phyloP scores from a whole-genome alignment of 2,329 filamentous ascomycete species.

The Aspergillus sp. region DNA sequence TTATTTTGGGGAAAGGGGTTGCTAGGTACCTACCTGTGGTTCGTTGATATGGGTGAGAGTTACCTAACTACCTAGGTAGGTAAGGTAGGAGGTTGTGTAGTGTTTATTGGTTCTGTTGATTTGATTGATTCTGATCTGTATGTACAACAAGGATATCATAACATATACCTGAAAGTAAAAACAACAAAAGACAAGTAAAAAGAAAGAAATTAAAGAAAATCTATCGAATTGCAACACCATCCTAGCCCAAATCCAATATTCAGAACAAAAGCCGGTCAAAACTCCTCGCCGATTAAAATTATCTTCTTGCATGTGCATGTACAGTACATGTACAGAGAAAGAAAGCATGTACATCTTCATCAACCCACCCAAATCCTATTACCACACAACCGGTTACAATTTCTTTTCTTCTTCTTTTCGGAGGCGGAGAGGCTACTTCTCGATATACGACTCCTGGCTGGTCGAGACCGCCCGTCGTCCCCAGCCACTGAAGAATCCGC shows the following conservation, averaged over 20 bases:
- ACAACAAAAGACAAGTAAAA: background rate
- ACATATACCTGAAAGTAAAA: conserved; percentile 4
- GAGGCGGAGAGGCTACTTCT: background rate
- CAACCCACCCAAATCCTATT: background rate
- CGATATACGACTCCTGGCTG: conserved; percentile 3
- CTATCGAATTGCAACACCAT: background rate
- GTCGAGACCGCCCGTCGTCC: conserved; percentile 24
- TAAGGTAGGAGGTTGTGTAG: background rate
- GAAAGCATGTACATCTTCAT: background rate
- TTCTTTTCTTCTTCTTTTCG: no score
- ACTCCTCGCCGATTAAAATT: background rate
- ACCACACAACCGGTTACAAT: no score
- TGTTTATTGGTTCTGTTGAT: background rate
- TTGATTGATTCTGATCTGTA: background rate
- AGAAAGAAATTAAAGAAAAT: no score
- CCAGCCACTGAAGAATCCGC: conserved; percentile 43
- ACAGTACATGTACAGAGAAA: no score
- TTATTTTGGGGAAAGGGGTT: no score
- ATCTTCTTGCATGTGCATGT: background rate
- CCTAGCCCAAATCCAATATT: background rate
- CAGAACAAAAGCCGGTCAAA: background rate
- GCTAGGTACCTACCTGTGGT: no score
- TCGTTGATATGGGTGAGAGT: no score
- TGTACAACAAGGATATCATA: conserved; percentile 7
- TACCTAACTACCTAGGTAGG: no score